Conservation (phyloP, 2,329 filamentous ascomycete genomes). For the Cercospora zeina region DNA sequence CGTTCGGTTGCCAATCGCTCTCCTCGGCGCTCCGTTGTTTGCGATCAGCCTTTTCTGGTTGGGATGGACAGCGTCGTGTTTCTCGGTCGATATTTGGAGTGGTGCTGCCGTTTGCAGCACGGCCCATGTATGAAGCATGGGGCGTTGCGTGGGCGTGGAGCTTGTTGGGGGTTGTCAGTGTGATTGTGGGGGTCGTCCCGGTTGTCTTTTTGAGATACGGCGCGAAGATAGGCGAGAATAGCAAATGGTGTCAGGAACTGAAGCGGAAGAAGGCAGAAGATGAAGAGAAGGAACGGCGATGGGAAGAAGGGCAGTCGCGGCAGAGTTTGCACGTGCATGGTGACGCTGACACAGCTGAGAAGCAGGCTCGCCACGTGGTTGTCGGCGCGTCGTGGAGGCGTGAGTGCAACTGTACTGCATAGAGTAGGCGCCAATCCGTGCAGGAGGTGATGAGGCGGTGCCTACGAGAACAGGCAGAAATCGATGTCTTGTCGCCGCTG, state of each 20-base stretch:
- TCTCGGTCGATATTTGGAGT: conserved; percentile 77
- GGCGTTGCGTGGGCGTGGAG: conserved; percentile 68
- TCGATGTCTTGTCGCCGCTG: neutral
- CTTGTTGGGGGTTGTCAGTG: conserved; percentile 52
- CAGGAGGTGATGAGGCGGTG: neutral
- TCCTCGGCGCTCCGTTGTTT: conserved; percentile 49
- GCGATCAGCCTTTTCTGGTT: conserved; percentile 55
- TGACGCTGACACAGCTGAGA: conserved; percentile 24
- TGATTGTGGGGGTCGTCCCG: conserved; percentile 56
- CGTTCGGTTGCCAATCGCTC: conserved; percentile 69
- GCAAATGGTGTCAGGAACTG: conserved; percentile 63
- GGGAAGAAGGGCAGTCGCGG: conserved; percentile 20
- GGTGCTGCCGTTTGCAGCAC: conserved; percentile 49
- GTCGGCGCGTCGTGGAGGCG: neutral
- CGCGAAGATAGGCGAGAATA: conserved; percentile 55
- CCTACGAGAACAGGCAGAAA: neutral
- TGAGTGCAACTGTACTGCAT: neutral
- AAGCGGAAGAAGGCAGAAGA: conserved; percentile 49
- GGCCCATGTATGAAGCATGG: conserved; percentile 64
- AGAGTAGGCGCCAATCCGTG: neutral
- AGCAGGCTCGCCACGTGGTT: neutral
- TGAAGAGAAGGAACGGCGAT: conserved; percentile 24
- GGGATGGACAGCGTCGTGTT: conserved; percentile 70
- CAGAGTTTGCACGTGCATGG: conserved; percentile 11
- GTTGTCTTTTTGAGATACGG: conserved; percentile 61